Evolutionary conservation across 495 filamentous ascomycete species (phyloP).

Genomic region (Aspergillus sparsus): DNA sequence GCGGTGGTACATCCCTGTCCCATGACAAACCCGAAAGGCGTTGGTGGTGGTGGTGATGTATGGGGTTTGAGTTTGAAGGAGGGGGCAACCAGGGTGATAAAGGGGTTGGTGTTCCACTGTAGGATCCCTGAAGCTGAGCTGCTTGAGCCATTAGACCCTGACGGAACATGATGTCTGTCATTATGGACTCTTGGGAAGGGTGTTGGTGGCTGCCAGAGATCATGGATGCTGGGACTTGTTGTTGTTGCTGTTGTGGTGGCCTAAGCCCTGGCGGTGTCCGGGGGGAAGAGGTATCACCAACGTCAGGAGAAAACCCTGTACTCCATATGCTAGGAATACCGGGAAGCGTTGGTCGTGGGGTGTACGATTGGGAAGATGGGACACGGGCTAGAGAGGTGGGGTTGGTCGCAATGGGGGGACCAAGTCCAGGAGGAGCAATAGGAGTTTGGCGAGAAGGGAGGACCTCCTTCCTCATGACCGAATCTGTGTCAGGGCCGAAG

Average conservation of each 20-base stretch:
- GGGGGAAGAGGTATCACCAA: conserved; percentile 35
- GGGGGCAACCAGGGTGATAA: conserved; percentile 32
- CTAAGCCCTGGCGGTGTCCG: conserved; percentile 40
- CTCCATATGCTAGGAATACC: conserved; percentile 52
- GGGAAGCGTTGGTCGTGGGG: conserved; percentile 37
- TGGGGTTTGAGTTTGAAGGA: conserved; percentile 23
- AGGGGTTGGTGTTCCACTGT: conserved; percentile 25
- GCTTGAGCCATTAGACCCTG: conserved; percentile 33
- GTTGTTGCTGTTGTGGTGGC: conserved; percentile 14
- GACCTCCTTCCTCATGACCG: conserved; percentile 30
- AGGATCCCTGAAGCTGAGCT: conserved; percentile 26
- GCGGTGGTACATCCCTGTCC: conserved; percentile 25
- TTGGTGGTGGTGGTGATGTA: conserved; percentile 18
- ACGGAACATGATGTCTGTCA: conserved; percentile 34
- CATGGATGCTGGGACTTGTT: conserved; percentile 25
- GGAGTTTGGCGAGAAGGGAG: conserved; percentile 30
- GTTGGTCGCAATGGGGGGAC: conserved; percentile 28
- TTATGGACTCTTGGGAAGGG: conserved; percentile 31
- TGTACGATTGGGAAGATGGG: conserved; percentile 39
- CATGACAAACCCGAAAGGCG: conserved; percentile 28
- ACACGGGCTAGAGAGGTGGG: conserved; percentile 27
- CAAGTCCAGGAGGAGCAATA: conserved; percentile 43
- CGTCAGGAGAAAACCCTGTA: conserved; percentile 37
- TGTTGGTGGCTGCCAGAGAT: conserved; percentile 26
- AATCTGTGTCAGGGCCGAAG: conserved; percentile 27